Conservation (phyloP, 441 rosid genomes). For the Gossypium schwendimanii region DNA sequence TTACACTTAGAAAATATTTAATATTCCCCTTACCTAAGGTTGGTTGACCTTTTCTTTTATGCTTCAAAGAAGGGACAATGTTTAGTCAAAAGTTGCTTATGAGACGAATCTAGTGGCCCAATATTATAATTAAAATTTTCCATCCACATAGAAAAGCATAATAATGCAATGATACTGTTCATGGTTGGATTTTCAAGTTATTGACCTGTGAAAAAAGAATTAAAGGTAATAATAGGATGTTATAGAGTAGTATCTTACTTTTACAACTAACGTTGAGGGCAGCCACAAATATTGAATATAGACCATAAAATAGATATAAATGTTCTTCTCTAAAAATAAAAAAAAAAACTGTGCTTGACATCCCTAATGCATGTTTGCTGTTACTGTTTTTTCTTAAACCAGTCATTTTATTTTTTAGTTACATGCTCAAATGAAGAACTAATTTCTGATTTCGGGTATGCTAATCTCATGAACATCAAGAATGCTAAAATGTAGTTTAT, state of each 20-base stretch:
- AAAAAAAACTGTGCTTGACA: background rate
- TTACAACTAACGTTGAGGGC: no score
- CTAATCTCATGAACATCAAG: slow-evolving; percentile 4
- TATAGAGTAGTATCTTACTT: no score
- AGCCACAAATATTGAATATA: no score
- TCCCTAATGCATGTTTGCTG: slow-evolving; percentile 1
- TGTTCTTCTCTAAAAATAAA: no score
- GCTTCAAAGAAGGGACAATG: background rate
- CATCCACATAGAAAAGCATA: background rate
- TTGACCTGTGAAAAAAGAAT: slow-evolving; percentile 2
- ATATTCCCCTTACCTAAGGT: slow-evolving; percentile 1
- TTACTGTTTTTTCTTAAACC: background rate
- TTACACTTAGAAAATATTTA: background rate
- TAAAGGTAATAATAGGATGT: no score
- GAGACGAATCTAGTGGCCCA: slow-evolving; percentile 16
- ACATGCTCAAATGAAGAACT: background rate
- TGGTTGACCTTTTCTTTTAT: background rate
- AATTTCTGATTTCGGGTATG: background rate
- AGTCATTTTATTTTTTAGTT: background rate
- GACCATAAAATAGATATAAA: no score
- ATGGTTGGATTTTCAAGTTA: slow-evolving; percentile 5
- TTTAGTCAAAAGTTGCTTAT: slow-evolving; percentile 24
- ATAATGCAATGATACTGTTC: background rate
- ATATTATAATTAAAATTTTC: slow-evolving; percentile 8
- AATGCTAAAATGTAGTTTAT: slow-evolving; percentile 16